phyloP scores from a whole-genome alignment of 768 basidiomycete genomes.

The Boletus rubescentipes region DNA sequence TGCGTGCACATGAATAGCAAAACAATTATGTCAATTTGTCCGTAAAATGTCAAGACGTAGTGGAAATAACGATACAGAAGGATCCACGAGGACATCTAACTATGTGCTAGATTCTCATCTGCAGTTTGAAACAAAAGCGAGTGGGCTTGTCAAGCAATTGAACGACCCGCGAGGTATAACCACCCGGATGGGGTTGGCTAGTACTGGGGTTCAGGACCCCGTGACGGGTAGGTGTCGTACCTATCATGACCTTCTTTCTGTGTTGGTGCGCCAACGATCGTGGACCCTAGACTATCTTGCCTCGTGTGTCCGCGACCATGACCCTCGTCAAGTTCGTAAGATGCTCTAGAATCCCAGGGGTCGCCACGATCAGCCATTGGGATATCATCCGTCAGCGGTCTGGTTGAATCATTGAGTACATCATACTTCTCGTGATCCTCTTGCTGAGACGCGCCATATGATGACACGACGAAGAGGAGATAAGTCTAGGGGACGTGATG shows the following conservation, averaged over 20 bases:
- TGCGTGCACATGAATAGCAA: neutral
- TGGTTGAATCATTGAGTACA: constrained; percentile 60
- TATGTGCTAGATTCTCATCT: constrained; percentile 1
- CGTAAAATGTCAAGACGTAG: neutral
- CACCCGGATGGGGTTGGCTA: constrained; percentile 45
- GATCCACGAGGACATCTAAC: constrained; percentile 4
- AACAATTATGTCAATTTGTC: neutral
- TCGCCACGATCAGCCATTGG: constrained; percentile 63
- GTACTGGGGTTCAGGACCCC: constrained; percentile 33
- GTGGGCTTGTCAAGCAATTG: neutral
- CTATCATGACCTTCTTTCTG: constrained; percentile 43
- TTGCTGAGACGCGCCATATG: constrained; percentile 72
- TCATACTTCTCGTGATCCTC: constrained; percentile 82
- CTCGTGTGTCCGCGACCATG: constrained; percentile 49
- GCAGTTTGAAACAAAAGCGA: neutral
- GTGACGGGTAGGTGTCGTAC: constrained; percentile 23
- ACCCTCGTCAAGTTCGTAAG: constrained; percentile 38
- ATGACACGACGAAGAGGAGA: constrained; percentile 47
- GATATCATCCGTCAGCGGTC: constrained; percentile 56
- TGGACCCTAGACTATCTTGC: constrained; percentile 59
- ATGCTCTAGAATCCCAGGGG: constrained; percentile 67
- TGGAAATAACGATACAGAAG: constrained; percentile 1
- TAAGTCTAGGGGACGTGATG: constrained; percentile 43
- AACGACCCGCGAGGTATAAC: constrained; percentile 26
- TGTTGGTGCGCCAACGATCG: constrained; percentile 50